phyloP scores from a whole-genome alignment of 371 early-diverging fungal species.

The Umbelopsis sp. region DNA sequence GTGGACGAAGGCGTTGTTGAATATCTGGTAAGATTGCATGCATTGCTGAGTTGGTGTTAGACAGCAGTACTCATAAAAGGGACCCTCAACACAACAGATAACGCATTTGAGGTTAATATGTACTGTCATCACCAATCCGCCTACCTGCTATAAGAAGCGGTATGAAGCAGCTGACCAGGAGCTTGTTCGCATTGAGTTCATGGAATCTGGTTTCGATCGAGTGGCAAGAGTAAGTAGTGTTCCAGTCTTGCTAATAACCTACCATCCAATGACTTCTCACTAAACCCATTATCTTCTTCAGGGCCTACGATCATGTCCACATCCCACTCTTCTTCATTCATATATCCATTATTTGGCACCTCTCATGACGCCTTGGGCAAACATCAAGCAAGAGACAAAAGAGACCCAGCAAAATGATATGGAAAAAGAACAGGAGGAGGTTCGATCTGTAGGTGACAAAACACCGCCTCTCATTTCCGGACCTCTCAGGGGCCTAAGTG shows the following conservation, averaged over 20 bases:
- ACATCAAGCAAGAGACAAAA: background rate
- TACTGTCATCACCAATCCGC: slow-evolving; percentile 48
- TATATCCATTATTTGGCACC: slow-evolving; percentile 48
- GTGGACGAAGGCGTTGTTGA: slow-evolving; percentile 58
- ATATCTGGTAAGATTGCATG: slow-evolving; percentile 37
- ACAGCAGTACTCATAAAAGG: background rate
- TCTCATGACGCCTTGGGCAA: slow-evolving; percentile 45
- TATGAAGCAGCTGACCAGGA: slow-evolving; percentile 48
- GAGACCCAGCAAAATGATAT: background rate
- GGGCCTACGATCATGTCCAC: slow-evolving; percentile 58
- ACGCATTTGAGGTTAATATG: slow-evolving; percentile 49
- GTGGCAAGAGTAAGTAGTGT: slow-evolving; percentile 35
- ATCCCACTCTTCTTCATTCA: slow-evolving; percentile 58
- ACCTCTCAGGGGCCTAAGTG: background rate
- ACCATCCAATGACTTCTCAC: too few relatives aligned
- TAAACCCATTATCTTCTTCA: slow-evolving; percentile 1
- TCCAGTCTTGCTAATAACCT: too few relatives aligned
- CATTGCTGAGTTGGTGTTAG: too few relatives aligned
- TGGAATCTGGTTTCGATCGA: slow-evolving; percentile 56
- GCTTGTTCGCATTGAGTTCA: slow-evolving; percentile 49
- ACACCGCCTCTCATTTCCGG: background rate
- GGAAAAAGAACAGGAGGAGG: background rate
- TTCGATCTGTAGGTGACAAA: background rate
- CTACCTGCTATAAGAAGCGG: slow-evolving; percentile 37
- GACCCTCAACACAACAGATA: slow-evolving; percentile 30